Base-by-base conservation (phyloP, 768 basidiomycete species). In the Pholiota microspora region DNA sequence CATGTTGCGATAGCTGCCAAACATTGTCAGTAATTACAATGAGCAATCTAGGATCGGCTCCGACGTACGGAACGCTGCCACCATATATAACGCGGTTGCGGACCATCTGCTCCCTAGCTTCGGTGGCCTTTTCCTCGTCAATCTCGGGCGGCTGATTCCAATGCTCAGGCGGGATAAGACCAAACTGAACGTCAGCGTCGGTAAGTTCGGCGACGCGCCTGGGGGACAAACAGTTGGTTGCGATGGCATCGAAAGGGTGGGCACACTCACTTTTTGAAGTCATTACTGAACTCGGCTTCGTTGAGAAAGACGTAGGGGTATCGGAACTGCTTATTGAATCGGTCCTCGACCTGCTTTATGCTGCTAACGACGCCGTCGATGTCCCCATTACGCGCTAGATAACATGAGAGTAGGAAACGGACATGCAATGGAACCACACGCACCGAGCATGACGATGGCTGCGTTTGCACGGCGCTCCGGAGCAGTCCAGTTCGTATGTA, bases 291-390 rank as follows among this genome's bases (percentile, higher is more conserved):
- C 0, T 83, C 81, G 58, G 82, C 81, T 46, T 97, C 94, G 66
- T 96, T 96, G 56, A 98, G 74, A 71, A 97, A 89, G 23, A 93
- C 86, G 69, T 90, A 97, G 3, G 92, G 91, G 64, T 97, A 96
- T 18, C 80, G 77, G 61, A 82, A 89, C 56, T 77, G 80, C 40
- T 76, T 73, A 70, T 98, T 98, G 74, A 94, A 94, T 35, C 84
- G 72, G 57, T 88, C 82, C 71, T 96, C 94, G 57, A 93, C 71
- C 67, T 88, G 45, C 53, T 47, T 46, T 16, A 54, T 51, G 38
- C 51, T 51, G 51, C 51, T 51, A 27, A 32, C 51, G 9, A 44
- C 51, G 28, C 51, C 51, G 13, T 45, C 40, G 51, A 51, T 12
- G 38, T 51, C 51, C 10, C 18, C 16, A 15, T 51, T 51, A 10